Evolutionary conservation across 2,329 filamentous ascomycete species (phyloP).

Genomic region (Penicillium sp.): DNA sequence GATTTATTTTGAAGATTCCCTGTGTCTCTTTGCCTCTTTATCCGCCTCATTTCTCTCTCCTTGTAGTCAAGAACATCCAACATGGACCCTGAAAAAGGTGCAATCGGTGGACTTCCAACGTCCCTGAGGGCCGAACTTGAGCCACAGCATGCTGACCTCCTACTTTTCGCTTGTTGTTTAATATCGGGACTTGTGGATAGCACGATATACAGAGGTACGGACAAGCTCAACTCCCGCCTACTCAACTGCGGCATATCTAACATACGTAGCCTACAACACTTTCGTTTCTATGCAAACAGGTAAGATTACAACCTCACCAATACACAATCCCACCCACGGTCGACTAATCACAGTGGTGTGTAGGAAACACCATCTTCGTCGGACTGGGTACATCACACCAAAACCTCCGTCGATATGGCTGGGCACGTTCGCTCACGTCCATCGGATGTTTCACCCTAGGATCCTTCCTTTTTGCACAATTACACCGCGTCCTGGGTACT

Average conservation of each 20-base stretch:
- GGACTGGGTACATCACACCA: conserved; percentile 36
- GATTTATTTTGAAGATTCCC: background rate
- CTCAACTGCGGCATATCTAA: background rate
- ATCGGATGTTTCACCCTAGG: conserved; percentile 39
- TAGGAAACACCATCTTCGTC: conserved; percentile 40
- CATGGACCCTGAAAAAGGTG: conserved; percentile 4
- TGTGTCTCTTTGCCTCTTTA: background rate
- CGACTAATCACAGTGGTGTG: background rate
- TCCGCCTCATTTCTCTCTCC: background rate
- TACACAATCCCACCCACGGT: background rate
- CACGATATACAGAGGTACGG: conserved; percentile 25
- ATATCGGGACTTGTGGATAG: conserved; percentile 25
- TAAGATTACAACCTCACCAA: conserved; percentile 6
- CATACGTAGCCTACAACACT: conserved; percentile 33
- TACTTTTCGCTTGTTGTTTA: conserved; percentile 24
- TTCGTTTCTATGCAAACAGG: conserved; percentile 38
- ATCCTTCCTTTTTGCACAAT: conserved; percentile 34
- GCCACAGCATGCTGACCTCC: conserved; percentile 19
- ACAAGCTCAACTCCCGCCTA: background rate
- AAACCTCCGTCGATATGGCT: conserved; percentile 36
- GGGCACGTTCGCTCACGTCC: conserved; percentile 39
- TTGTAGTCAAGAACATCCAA: background rate
- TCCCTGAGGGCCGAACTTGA: conserved; percentile 19
- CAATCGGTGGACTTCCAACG: conserved; percentile 4
- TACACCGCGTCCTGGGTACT: conserved; percentile 24